Evolutionary conservation across 2,329 filamentous ascomycete genomes (phyloP), one percentile per base, ranked within the genome.

Genomic region (Pseudogymnoascus sp.): DNA sequence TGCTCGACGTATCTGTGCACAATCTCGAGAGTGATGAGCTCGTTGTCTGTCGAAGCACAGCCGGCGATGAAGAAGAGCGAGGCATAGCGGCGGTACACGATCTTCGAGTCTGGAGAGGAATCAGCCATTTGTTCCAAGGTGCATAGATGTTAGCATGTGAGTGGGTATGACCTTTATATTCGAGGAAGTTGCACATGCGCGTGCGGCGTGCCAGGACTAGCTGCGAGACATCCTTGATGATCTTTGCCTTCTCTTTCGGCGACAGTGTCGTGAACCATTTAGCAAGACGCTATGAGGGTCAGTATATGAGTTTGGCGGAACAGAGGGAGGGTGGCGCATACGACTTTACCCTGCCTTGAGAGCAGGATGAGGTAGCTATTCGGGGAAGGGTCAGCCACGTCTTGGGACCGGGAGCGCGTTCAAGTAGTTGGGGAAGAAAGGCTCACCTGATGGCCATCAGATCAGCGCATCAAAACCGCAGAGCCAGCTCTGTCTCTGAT

Each of bases 231-330:
- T 99, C 94, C 77, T 99, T 99, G 82, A 99, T 92, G 73, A 99
- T 97, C 82, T 99, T 99, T 76, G 92, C 94, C 79, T 99, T 99
- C 72, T 99, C 94, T 76, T 88, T 96, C 65, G 94, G 94, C 34
- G 92, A 96, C 64, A 99, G 82, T 13, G 94, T 99, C 60, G 92
- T 95, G 77, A 99, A 99, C 94, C 94, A 99, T 79, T 99, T 99
- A 67, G 94, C 94, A 60, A 99, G 86, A 72, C 94, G 92, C 94
- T 99, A 76, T 60, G 65, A 61, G 66, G 55, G 18, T 35, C 35
- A 38, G 30, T 57, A 57, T 57, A 57, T 62, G 37, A 63, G 58
- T 23, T 38, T 59, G 23, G 12, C 55, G 33, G 26, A 15, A 52
- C 26, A 35, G 37, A 72, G 74, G 76, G 72, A 73, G 70, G 67